Base-by-base conservation (phyloP, 2,329 filamentous ascomycete species). In the Periglandula ipomoeae region DNA sequence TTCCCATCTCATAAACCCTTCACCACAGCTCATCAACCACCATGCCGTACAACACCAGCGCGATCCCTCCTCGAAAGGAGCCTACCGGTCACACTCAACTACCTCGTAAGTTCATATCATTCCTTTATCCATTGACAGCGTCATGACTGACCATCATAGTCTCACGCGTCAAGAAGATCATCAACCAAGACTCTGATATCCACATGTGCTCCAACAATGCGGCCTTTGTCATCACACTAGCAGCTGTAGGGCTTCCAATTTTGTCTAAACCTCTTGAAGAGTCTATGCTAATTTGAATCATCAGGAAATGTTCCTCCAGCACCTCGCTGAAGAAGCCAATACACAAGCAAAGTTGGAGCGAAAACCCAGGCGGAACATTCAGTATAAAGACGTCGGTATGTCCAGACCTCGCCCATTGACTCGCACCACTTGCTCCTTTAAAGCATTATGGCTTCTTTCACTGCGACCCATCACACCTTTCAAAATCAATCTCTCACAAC, bases 151-250 rank as follows among this genome's bases (percentile, higher is more conserved):
- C 6, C 19, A 26, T 2, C n/a, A 24, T 30, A 97, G 93, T 97
- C 49, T 87, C 93, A 17, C 82, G 93, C 59, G 88, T 98, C 51
- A 96, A 96, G 70, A 95, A 95, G 70, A 95, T 98, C 63, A 88
- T 98, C 52, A 79, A 82, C 44, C 79, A 89, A 50, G 93, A 98
- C 66, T 82, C 87, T 39, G 91, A 96, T 53, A 86, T 95, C 53
- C 75, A 74, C 53, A 80, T 87, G 63, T 95, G 89, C 66, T 95
- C 90, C 42, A 95, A 90, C 66, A 95, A 95, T 61, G 91, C 91
- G 47, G 87, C 90, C 19, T 97, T 97, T 65, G 83, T 91, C 50
- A 94, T 97, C 59, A 90, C 91, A 1, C 77, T 95, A 52, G 93
- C 93, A 20, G 90, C 93, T 3, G 86, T 87, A 67, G n/a, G n/a